phyloP scores from a whole-genome alignment of 2,329 filamentous ascomycete genomes.

The Cladosporium sp. region DNA sequence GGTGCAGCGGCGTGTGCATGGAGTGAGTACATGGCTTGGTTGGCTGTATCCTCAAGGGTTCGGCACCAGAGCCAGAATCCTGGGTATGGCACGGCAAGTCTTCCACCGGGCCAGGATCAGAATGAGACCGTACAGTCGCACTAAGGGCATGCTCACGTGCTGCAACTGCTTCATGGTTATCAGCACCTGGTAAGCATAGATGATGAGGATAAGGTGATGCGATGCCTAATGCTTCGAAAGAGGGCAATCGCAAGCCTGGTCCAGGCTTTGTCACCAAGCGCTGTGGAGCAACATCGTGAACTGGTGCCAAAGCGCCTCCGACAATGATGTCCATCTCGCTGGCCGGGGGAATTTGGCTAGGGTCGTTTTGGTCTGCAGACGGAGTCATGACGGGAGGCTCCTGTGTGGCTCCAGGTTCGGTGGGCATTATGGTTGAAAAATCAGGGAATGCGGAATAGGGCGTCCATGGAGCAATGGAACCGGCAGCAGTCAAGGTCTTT shows the following conservation, averaged over 20 bases:
- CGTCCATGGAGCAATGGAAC: constrained; percentile 12
- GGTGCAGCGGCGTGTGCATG: constrained; percentile 20
- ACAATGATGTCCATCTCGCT: constrained; percentile 24
- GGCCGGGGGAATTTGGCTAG: neutral
- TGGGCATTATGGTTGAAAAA: constrained; percentile 13
- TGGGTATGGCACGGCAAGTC: neutral
- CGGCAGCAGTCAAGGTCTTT: constrained; percentile 4
- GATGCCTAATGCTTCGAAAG: constrained; percentile 50
- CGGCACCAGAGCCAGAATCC: constrained; percentile 5
- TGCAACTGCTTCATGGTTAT: constrained; percentile 18
- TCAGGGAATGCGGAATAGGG: constrained; percentile 12
- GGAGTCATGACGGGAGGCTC: constrained; percentile 19
- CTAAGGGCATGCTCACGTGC: constrained; percentile 7
- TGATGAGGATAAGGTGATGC: constrained; percentile 43
- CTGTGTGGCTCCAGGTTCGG: constrained; percentile 16
- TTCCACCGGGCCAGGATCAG: constrained; percentile 4
- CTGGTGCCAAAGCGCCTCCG: constrained; percentile 26
- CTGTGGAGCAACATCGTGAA: constrained; percentile 13
- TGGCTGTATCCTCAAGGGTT: neutral
- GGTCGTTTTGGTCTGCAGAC: constrained; percentile 15
- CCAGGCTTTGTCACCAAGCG: constrained; percentile 19
- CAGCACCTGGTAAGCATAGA: constrained; percentile 23
- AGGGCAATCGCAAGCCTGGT: constrained; percentile 46
- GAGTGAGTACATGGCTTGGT: constrained; percentile 1
- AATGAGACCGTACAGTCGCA: constrained; percentile 1